phyloP scores from a whole-genome alignment of 345 rosid genomes.

The Aquilaria malaccensis region DNA sequence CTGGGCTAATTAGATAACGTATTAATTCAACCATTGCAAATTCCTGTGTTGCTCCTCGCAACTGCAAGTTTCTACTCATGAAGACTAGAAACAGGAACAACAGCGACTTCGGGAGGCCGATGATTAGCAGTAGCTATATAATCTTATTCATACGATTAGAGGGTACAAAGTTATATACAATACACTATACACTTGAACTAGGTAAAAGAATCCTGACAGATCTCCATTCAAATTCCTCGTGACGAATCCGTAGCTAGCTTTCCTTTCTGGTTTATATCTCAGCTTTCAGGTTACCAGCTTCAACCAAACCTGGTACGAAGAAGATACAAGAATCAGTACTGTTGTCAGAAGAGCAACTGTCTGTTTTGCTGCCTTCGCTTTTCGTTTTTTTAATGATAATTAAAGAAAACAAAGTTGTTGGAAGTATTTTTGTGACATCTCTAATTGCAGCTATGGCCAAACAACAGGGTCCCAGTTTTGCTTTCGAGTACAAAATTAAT shows the following conservation, averaged over 20 bases:
- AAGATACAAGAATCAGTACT: too few species aligned
- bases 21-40: not conserved
- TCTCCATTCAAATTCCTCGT: conserved; percentile 1
- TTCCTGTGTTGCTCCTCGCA: too few species aligned
- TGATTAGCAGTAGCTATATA: too few species aligned
- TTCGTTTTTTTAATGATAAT: too few species aligned
- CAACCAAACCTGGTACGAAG: conserved; percentile 40
- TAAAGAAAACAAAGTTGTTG: too few species aligned
- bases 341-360: too few species aligned
- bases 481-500: not conserved
- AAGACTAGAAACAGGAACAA: too few species aligned
- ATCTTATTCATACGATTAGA: not conserved
- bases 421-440: not conserved
- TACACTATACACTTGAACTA: conserved; percentile 19
- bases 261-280: conserved; percentile 39
- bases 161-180: conserved; percentile 26
- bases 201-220: conserved; percentile 24
- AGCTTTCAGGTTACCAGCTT: conserved; percentile 44
- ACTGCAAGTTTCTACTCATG: too few species aligned
- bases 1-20: not conserved
- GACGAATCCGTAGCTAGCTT: conserved; percentile 10
- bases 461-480: not conserved
- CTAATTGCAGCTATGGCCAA: not conserved
- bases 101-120: too few species aligned
- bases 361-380: too few species aligned